These are phyloP conservation scores for Stellera chamaejasme DNA, from an alignment of 345 rosid species.

Conservation along the genomic window DNA sequence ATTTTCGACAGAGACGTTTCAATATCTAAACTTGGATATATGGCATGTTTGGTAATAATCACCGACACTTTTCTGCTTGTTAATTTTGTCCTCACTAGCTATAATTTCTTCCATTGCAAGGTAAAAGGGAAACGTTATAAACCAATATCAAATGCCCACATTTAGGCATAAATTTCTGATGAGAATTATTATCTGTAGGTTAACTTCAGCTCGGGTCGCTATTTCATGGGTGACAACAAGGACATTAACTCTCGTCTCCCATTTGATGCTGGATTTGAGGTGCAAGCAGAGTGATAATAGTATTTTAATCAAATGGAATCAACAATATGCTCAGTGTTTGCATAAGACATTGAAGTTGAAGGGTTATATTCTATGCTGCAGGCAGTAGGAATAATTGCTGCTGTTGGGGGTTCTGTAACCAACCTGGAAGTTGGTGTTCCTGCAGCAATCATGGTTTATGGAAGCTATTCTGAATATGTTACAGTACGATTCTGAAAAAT, in stretches of 20 bases:
- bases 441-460: conserved; percentile 87
- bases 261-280: conserved; percentile 98
- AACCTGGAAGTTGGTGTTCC: conserved; percentile 78
- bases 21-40: too few relatives aligned
- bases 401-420: conserved; percentile 70
- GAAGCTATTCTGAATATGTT: conserved; percentile 77
- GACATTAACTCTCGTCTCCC: conserved; percentile 56
- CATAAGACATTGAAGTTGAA: too few relatives aligned
- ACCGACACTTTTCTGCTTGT: too few relatives aligned
- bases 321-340: background rate
- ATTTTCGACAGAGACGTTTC: too few relatives aligned
- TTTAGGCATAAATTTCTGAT: conserved; percentile 1
- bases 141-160: too few relatives aligned
- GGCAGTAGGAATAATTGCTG: conserved; percentile 91
- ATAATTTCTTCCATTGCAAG: too few relatives aligned
- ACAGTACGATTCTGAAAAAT: conserved; percentile 31
- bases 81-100: too few relatives aligned
- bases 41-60: too few relatives aligned
- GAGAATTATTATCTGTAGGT: conserved; percentile 39
- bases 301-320: background rate
- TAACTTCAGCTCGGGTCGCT: conserved; percentile 94
- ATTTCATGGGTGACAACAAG: conserved; percentile 44
- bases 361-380: conserved; percentile 18
- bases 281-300: conserved; percentile 9
- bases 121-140: too few relatives aligned